These are phyloP conservation scores for Panus rudis DNA, from an alignment of 768 basidiomycete genomes.

Conservation along the genomic window DNA sequence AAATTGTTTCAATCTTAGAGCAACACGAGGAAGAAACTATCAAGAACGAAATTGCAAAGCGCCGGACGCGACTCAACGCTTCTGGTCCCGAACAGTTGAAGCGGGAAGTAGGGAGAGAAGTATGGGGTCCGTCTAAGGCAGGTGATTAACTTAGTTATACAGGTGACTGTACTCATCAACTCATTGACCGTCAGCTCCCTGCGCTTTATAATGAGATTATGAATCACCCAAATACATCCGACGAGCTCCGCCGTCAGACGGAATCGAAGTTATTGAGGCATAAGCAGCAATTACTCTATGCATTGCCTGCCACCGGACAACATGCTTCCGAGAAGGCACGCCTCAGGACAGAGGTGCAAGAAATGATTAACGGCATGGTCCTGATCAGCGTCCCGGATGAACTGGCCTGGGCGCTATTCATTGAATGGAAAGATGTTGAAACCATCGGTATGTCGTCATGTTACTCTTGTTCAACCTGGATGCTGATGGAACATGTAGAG, in stretches of 20 bases:
- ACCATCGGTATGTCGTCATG: slow-evolving; percentile 47
- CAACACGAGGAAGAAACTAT: slow-evolving; percentile 49
- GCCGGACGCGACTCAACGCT: slow-evolving; percentile 71
- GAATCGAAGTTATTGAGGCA: slow-evolving; percentile 71
- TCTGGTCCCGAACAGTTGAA: slow-evolving; percentile 49
- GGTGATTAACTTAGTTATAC: slow-evolving; percentile 4
- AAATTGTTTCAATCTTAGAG: slow-evolving; percentile 62
- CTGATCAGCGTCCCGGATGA: slow-evolving; percentile 73
- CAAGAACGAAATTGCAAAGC: slow-evolving; percentile 66
- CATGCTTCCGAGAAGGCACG: slow-evolving; percentile 33
- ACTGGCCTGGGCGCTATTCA: slow-evolving; percentile 69
- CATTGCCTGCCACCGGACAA: slow-evolving; percentile 40
- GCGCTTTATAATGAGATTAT: slow-evolving; percentile 71
- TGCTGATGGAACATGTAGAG: slow-evolving; percentile 31
- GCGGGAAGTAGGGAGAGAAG: slow-evolving; percentile 61
- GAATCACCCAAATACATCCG: slow-evolving; percentile 71
- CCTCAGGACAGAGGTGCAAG: slow-evolving; percentile 58
- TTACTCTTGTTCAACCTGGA: slow-evolving; percentile 4
- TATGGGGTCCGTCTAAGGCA: slow-evolving; percentile 58
- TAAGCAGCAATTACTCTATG: slow-evolving; percentile 52
- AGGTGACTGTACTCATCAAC: neutral
- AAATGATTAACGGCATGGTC: slow-evolving; percentile 67
- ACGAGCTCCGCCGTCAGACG: slow-evolving; percentile 68
- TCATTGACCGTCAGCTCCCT: slow-evolving; percentile 45
- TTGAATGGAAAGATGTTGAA: slow-evolving; percentile 69